Percentiles rank a stretch among this genome's conserved stretches.
phyloP scores from a whole-genome alignment of 73 alveolate species.

The Symbiodinium pilosum region DNA sequence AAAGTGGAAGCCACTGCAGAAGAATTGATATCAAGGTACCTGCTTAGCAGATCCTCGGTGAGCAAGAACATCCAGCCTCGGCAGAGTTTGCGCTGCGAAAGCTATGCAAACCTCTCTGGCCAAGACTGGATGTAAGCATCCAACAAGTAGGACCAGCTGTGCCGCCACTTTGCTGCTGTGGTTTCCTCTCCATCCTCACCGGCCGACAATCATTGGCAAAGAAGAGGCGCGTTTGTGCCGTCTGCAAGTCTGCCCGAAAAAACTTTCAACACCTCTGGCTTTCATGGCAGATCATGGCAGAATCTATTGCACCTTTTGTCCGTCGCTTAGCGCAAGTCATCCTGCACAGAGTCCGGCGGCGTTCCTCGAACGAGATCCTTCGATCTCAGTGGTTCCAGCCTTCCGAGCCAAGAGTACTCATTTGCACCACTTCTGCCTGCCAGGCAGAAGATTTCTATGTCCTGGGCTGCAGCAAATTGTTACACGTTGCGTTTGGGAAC shows the following conservation, averaged over 20 bases:
- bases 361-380: no score
- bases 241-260: no score
- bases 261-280: no score
- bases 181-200: conserved; percentile 44
- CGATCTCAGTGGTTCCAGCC: not conserved
- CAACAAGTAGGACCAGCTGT: conserved; percentile 24
- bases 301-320: not conserved
- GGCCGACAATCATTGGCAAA: not conserved
- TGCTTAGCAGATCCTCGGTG: conserved; percentile 3
- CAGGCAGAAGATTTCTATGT: conserved; percentile 32
- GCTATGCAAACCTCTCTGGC: no score
- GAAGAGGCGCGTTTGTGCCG: not conserved
- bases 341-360: no score
- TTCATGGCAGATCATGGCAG: no score
- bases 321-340: no score
- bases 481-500: no score
- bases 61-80: conserved; percentile 31
- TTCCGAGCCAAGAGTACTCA: conserved; percentile 34
- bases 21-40: no score
- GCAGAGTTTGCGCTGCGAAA: no score
- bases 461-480: not conserved
- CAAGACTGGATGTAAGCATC: no score
- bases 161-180: conserved; percentile 26
- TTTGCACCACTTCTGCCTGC: not conserved
- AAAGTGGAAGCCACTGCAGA: no score